These are phyloP conservation scores for Spathaspora arborariae DNA, from an alignment of 805 yeast species.

Conservation along the genomic window DNA sequence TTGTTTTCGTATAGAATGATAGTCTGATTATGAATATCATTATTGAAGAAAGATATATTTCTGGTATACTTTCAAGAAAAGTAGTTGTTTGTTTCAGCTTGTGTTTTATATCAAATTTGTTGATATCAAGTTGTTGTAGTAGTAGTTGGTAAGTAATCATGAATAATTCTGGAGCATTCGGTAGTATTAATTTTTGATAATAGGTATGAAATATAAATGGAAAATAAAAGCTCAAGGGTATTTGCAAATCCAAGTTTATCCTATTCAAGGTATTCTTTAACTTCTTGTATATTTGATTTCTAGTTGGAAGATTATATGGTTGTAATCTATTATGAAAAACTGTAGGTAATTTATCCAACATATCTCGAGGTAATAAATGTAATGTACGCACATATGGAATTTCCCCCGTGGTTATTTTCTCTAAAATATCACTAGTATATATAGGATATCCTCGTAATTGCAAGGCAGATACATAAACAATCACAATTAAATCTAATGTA, in stretches of 20 bases:
- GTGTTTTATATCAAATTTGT: background rate
- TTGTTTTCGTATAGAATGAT: slow-evolving; percentile 15
- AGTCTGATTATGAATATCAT: slow-evolving; percentile 28
- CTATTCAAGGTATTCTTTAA: slow-evolving; percentile 11
- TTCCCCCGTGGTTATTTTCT: slow-evolving; percentile 36
- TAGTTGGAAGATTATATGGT: slow-evolving; percentile 37
- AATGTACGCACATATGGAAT: slow-evolving; percentile 48
- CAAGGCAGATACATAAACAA: slow-evolving; percentile 51
- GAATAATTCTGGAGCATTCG: slow-evolving; percentile 47
- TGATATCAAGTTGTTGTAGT: slow-evolving; percentile 8
- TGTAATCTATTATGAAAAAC: slow-evolving; percentile 33
- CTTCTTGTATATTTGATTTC: slow-evolving; percentile 30
- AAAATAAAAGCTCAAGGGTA: slow-evolving; percentile 25
- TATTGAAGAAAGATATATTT: slow-evolving; percentile 30
- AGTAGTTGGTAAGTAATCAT: slow-evolving; percentile 22
- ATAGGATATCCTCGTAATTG: slow-evolving; percentile 46
- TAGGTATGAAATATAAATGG: slow-evolving; percentile 39
- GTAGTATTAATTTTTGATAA: slow-evolving; percentile 42
- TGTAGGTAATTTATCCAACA: slow-evolving; percentile 36
- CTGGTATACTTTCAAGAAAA: slow-evolving; percentile 27
- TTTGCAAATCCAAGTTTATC: slow-evolving; percentile 4
- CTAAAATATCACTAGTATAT: slow-evolving; percentile 45
- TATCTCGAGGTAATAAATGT: slow-evolving; percentile 34
- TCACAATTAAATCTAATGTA: slow-evolving; percentile 28
- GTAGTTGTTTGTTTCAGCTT: background rate